phyloP scores from a whole-genome alignment of 306 rosid genomes.

The Bauhinia variegata region DNA sequence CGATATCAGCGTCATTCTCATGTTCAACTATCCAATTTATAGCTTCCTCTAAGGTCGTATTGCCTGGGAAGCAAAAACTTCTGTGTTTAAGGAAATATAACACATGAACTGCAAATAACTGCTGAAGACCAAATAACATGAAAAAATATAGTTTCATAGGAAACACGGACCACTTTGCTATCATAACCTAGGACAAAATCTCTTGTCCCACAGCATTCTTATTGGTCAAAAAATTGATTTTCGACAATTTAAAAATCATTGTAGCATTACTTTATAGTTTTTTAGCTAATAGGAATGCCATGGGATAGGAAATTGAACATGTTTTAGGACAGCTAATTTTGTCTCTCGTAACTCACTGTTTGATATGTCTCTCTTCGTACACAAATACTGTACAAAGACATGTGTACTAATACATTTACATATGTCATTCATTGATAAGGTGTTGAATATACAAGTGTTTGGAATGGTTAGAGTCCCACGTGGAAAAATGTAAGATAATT shows the following conservation, averaged over 20 bases:
- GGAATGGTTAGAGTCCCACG: too few relatives aligned
- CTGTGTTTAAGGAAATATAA: slow-evolving; percentile 5
- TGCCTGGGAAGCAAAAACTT: slow-evolving; percentile 51
- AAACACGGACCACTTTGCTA: not conserved
- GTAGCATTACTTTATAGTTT: too few relatives aligned
- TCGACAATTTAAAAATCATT: too few relatives aligned
- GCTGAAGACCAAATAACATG: not conserved
- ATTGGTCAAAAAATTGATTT: too few relatives aligned
- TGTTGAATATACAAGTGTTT: too few relatives aligned
- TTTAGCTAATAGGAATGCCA: too few relatives aligned
- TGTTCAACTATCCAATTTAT: slow-evolving; percentile 76
- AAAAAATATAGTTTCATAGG: slow-evolving; percentile 6
- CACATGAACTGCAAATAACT: not conserved
- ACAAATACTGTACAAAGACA: not conserved
- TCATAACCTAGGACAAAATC: too few relatives aligned
- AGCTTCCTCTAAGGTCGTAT: slow-evolving; percentile 60
- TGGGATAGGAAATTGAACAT: too few relatives aligned
- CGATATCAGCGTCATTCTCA: slow-evolving; percentile 68
- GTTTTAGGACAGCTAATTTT: too few relatives aligned
- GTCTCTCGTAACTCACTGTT: too few relatives aligned
- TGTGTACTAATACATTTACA: not conserved
- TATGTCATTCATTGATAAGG: not conserved
- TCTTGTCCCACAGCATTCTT: too few relatives aligned
- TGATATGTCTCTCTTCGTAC: not conserved
- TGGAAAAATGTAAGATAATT: too few relatives aligned